These are phyloP conservation scores for Chenopodium formosanum DNA, from an alignment of 148 eudicot genomes.

Conservation along the genomic window DNA sequence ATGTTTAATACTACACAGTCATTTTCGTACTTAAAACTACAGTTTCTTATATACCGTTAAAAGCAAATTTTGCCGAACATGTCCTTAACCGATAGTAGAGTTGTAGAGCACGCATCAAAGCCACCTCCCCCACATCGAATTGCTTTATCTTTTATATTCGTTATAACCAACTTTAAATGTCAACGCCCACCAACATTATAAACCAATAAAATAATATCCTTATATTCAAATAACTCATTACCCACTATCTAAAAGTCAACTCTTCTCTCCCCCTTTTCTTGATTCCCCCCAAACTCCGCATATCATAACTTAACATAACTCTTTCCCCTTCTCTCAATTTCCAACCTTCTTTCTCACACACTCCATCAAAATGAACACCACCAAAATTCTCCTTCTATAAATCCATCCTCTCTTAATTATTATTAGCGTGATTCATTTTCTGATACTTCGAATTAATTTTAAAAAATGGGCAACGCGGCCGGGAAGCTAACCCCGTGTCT, in stretches of 20 bases:
- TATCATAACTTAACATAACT: not conserved
- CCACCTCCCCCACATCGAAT: constrained; percentile 15
- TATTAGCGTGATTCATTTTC: no score
- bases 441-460: not conserved
- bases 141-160: constrained; percentile 1
- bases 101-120: not conserved
- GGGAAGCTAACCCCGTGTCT: constrained; percentile 67
- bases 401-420: not conserved
- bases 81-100: not conserved
- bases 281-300: constrained; percentile 1
- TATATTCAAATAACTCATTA: constrained; percentile 1
- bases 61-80: no score
- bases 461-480: constrained; percentile 67
- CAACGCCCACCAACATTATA: constrained; percentile 33
- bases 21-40: no score
- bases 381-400: not conserved
- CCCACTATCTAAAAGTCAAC: constrained; percentile 28
- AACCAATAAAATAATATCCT: not conserved
- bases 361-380: constrained; percentile 17
- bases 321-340: not conserved
- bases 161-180: constrained; percentile 27
- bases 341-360: not conserved
- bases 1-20: no score
- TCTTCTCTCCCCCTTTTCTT: constrained; percentile 11
- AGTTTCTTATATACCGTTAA: no score